Evolutionary conservation across 768 basidiomycete species (phyloP), one percentile per base, ranked within the genome.

Genomic region (Cubamyces sp.): DNA sequence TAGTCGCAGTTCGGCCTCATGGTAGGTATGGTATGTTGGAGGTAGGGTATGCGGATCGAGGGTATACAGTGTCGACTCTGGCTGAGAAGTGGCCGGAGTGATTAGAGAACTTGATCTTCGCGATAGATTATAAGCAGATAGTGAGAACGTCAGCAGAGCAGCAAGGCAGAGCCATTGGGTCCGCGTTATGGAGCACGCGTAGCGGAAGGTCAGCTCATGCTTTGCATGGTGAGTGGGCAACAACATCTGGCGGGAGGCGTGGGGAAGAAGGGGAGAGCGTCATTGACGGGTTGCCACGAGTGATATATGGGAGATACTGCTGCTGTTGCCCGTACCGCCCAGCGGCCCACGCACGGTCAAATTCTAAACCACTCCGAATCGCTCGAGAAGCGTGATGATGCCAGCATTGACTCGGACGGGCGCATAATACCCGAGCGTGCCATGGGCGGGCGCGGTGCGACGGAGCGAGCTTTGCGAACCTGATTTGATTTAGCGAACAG

Each of bases 1-100:
- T 3, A 62, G 26, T 19, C n/a, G 55, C 0, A 62, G 46, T 18
- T 62, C 61, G 6, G 49, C 55, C 3, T 52, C 18, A 23, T 62
- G 61, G 28, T 57, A 58, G 16, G 40, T 42, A 9, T 34, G 42
- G 23, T 57, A 62, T 19, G 43, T 45, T 21, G 54, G 54, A 34
- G 54, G 42, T 1, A 21, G 18, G 34, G 21, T 23, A 41, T 25
- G 37, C n/a, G 34, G 23, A 6, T 21, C 34, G 18, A 19, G 52
- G 12, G 39, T 7, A 25, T 9, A 21, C 18, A 28, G 12, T 15
- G 49, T 16, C 6, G 26, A 50, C 3, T 18, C 14, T 28, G 28
- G 18, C 8, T 46, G 19, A 46, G 45, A 11, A n/a, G 18, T 23
- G 21, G 21, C 23, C 19, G 45, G 16, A 19, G 12, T 19, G 23